Conservation (phyloP, 2,329 filamentous ascomycete species). For the Colletotrichum sp. region DNA sequence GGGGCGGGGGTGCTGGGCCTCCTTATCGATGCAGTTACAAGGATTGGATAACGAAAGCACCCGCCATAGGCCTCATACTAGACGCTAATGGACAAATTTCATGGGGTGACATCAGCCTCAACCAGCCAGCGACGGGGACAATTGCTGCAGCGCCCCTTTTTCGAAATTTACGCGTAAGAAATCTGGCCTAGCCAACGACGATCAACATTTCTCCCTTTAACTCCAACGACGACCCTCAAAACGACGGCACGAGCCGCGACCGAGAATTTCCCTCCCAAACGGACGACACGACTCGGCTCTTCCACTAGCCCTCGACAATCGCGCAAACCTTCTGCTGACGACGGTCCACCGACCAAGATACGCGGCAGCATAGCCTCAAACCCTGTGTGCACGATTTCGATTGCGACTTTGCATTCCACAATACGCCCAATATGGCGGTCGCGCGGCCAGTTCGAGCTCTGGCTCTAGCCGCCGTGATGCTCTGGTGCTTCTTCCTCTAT, state of each 20-base stretch:
- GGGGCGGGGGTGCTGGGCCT: not conserved
- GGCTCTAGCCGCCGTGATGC: conserved; percentile 69
- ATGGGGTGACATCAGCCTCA: conserved; percentile 19
- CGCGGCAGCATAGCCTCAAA: not conserved
- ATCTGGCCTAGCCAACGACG: conserved; percentile 1
- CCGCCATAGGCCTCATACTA: not conserved
- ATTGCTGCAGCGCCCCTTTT: conserved; percentile 15
- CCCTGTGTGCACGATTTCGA: not conserved
- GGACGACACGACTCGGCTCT: conserved; percentile 5
- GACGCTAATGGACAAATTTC: conserved; percentile 19
- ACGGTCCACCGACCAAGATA: not conserved
- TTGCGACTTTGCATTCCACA: not conserved
- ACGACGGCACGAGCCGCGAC: conserved; percentile 15
- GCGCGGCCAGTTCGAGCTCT: conserved; percentile 84
- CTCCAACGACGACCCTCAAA: not conserved
- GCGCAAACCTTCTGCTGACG: conserved; percentile 1
- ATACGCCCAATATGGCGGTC: conserved; percentile 70
- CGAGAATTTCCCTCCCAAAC: not conserved
- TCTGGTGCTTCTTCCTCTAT: conserved; percentile 81
- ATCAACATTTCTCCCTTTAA: conserved; percentile 1
- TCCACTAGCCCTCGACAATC: conserved; percentile 1
- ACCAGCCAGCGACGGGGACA: conserved; percentile 7
- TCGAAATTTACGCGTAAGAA: conserved; percentile 16
- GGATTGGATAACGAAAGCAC: conserved; percentile 2
- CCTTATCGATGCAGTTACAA: conserved; percentile 13